Evolutionary conservation across 306 rosid species (phyloP).

Genomic region (Gastrolobium villosum): DNA sequence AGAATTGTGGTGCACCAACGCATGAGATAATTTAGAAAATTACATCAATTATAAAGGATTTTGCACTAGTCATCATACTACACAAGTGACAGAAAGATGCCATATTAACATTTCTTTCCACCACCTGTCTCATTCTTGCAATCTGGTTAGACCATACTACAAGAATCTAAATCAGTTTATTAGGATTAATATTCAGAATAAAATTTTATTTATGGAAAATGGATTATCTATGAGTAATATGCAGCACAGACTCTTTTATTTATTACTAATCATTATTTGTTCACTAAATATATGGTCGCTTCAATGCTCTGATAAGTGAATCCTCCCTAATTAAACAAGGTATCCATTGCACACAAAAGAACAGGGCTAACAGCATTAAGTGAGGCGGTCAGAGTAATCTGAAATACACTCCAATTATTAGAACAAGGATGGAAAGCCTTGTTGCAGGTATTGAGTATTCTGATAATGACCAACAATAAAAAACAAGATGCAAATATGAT

Average conservation of each 20-base stretch:
- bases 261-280: not conserved
- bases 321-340: not conserved
- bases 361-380: not conserved
- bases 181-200: slow-evolving; percentile 21
- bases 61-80: not conserved
- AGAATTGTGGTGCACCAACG: not conserved
- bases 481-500: slow-evolving; percentile 7
- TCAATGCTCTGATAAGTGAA: slow-evolving; percentile 1
- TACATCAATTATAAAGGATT: not conserved
- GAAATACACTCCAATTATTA: not conserved
- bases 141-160: not conserved
- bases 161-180: slow-evolving; percentile 19
- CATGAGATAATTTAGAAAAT: slow-evolving; percentile 17
- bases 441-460: slow-evolving; percentile 12
- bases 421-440: slow-evolving; percentile 34
- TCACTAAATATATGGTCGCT: slow-evolving; percentile 16
- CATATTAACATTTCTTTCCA: not conserved
- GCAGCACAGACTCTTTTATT: not conserved
- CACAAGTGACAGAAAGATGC: slow-evolving; percentile 3
- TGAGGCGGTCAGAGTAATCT: not conserved
- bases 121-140: slow-evolving; percentile 16
- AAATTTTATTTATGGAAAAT: not conserved
- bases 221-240: not conserved
- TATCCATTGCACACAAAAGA: slow-evolving; percentile 23
- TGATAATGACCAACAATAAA: not conserved